Base-by-base conservation (phyloP, 2,329 filamentous ascomycete genomes). In the Tolypocladium tundrense region DNA sequence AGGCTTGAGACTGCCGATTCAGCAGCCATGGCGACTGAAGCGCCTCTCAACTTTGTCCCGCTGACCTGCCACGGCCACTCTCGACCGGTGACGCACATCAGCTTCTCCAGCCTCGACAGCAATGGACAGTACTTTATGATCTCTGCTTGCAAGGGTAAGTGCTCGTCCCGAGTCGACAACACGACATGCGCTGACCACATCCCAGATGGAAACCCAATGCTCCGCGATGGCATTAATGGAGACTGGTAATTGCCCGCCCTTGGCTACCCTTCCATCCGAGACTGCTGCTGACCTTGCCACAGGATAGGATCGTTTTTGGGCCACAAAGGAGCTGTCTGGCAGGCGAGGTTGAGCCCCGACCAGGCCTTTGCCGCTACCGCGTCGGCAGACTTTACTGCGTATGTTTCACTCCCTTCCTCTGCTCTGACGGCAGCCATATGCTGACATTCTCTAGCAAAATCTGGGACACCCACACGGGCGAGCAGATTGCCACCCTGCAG, bases 291-390 rank as follows among this genome's bases (percentile, higher is more conserved):
- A 63, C 66, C 53, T 61, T 61, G 39, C 24, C 7, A 89, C 70
- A 95, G 91, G 90, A 97, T 97, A 66, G 94, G 94, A 54, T 97
- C 94, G 42, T 97, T 97, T 71, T 88, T 99, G 67, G 94, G 94
- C 45, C 94, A 99, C 78, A 97, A 99, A 76, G 94, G 94, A 62
- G 94, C 94, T 42, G 93, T 97, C 60, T 99, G 94, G 91, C 92
- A 97, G 76, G 90, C 92, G 57, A 85, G 92, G 66, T 81, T 99
- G 41, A 96, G 91, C 56, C 86, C 90, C 24, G 91, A 97, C 75
- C 90, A 91, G 48, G 86, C 85, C 33, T 87, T 91, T 53, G 93
- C 94, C 58, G 94, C 92, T 11, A 97, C 95, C 40, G 94, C 90
- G 53, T 95, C 92, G 54, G 94, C 94, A 55, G 94, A 99, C 72